Evolutionary conservation across 129 eudicot genomes (phyloP), one percentile per base, ranked within the genome.

Genomic region (Helianthus tuberosus): DNA sequence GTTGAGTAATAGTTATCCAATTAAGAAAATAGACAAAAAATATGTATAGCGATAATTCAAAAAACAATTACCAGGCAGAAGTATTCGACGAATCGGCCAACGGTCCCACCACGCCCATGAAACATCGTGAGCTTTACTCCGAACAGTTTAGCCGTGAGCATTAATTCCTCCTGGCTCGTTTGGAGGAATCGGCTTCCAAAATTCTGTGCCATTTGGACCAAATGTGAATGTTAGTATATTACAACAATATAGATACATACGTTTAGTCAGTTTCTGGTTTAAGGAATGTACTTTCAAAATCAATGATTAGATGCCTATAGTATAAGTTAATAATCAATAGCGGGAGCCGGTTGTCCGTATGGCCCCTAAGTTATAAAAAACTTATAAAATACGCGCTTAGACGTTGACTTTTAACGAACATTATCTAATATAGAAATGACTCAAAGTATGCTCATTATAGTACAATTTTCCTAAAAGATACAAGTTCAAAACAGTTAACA

Each of bases 31-130:
- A 6, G 46, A 39, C 46, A 39, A 12, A 14, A 27, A 27, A 27
- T 27, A 27, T 2, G 3, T 2, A 59, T 8, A 27, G 16, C 4
- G 39, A 55, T 29, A 55, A 5, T 5, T 39, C 46, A 1, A 69
- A n/a, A 43, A 48, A 50, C 54, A 75, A 85, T 88, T 73, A 91
- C 94, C 8, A 74, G 89, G 75, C 91, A 95, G 72, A 91, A 91
- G 78, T 91, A 91, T 59, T 91, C 89, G 12, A 91, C 95, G 66
- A 91, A 91, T 13, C 94, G 77, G 5, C 97, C 94, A 6, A 88
- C 94, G 2, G 93, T 85, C 67, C 96, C 96, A n/a, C 94, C 96
- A 69, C 96, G 83, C 1, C 96, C 96, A 46, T 90, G 94, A 77
- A 90, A 87, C 96, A 90, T 90, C 0, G 89, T 85, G 16, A 90